Evolutionary conservation across 192 early-diverging fungal species (phyloP).

Genomic region (Coemansia sp.): DNA sequence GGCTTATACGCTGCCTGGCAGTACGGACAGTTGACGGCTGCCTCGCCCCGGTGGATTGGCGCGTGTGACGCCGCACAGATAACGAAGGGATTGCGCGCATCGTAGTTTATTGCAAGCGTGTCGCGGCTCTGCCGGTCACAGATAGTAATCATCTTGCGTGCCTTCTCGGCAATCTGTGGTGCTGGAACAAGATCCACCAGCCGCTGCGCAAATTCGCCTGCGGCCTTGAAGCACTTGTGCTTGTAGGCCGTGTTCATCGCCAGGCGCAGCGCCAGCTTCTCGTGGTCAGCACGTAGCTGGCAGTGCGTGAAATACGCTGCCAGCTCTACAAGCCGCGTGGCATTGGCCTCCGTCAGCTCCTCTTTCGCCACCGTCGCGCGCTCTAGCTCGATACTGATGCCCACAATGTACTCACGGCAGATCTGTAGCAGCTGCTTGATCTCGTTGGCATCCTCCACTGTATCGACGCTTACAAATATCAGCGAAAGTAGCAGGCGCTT

Average conservation of each 20-base stretch:
- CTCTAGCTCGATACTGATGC: constrained; percentile 77
- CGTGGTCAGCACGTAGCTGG: constrained; percentile 82
- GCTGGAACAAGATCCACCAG: constrained; percentile 88
- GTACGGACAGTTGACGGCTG: constrained; percentile 79
- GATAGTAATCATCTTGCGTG: constrained; percentile 71
- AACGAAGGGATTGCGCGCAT: constrained; percentile 93
- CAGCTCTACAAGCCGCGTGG: constrained; percentile 81
- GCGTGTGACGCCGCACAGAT: constrained; percentile 81
- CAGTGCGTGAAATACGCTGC: constrained; percentile 96
- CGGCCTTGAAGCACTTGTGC: constrained; percentile 79
- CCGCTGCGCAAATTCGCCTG: constrained; percentile 84
- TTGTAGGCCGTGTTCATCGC: constrained; percentile 86
- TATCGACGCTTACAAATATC: constrained; percentile 71
- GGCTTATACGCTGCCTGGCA: constrained; percentile 86
- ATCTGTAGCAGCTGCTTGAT: constrained; percentile 75
- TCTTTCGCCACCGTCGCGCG: constrained; percentile 63
- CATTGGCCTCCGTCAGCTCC: constrained; percentile 55
- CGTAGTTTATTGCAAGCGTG: constrained; percentile 82
- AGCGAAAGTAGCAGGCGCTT: constrained; percentile 73
- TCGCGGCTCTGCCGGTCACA: constrained; percentile 80
- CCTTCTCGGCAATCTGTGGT: constrained; percentile 73
- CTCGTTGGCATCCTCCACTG: constrained; percentile 70
- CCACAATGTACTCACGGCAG: constrained; percentile 91
- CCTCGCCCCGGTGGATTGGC: constrained; percentile 88
- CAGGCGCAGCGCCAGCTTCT: constrained; percentile 82